Base-by-base conservation (phyloP, 805 yeast species). In the Ascoidea tarda region DNA sequence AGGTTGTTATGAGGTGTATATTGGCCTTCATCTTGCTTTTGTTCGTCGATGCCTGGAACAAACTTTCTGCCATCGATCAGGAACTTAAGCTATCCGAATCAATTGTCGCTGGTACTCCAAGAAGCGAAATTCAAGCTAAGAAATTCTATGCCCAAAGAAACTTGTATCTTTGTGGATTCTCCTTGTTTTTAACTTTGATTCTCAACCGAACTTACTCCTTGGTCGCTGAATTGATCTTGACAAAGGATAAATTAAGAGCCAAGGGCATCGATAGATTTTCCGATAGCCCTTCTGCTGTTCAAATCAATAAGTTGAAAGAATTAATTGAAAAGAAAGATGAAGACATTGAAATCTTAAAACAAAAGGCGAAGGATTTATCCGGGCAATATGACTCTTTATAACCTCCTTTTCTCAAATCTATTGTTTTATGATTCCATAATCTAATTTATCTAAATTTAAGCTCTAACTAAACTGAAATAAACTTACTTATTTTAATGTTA, bases 71-170 rank as follows among this genome's bases (percentile, higher is more conserved):
- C 28, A 87, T 88, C 44, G 74, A 78, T 46, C 71, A 74, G 49
- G 96, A 87, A 62, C 70, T 84, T 62, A 66, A 70, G 46, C 68
- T 72, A 16, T 57, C 60, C 5, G 59, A 61, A 6, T 47, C 58
- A 1, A 66, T 69, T 49, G 61, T 64, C 46, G 63, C 68, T 49
- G 69, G 67, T 21, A 71, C 71, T 55, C 91, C 86, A 60, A 75
- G 96, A 54, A 71, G 88, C 21, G 98, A 93, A 63, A 74, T 86
- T 53, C 89, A 85, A 67, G 93, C 96, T 28, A 79, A 96, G 68
- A 78, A 89, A 63, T 93, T 93, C 69, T 90, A 90, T 64, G 88
- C 97, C 21, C 99, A 93, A 71, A 81, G 99, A 71, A 93, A 93
- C 73, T 80, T 89, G 83, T 93, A 93, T 62, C 75, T 93, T 50